phyloP scores from a whole-genome alignment of 23 red algal species.

The Gracilaria gracilis region DNA sequence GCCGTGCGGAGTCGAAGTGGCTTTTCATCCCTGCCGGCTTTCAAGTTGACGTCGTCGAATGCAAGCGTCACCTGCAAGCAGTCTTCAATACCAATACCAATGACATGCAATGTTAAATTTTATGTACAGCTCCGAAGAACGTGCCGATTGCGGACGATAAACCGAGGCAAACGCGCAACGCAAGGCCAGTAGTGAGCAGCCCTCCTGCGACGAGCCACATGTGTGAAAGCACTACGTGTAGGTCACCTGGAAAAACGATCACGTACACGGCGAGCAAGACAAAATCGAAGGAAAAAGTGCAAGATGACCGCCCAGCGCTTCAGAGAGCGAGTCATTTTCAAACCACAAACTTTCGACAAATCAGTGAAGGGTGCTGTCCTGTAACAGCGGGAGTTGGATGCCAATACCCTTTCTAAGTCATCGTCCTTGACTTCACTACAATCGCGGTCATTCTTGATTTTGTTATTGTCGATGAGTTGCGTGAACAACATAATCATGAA shows the following conservation, averaged over 20 bases:
- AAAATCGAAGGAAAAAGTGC: slow-evolving; percentile 63
- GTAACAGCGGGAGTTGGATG: slow-evolving; percentile 3
- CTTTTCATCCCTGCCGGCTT: not conserved
- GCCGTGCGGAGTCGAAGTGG: slow-evolving; percentile 36
- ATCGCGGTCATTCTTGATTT: slow-evolving; percentile 58
- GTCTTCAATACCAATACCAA: slow-evolving; percentile 82
- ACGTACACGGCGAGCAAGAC: slow-evolving; percentile 74
- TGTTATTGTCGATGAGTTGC: slow-evolving; percentile 54
- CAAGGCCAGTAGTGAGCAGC: slow-evolving; percentile 61
- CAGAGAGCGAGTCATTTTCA: slow-evolving; percentile 49
- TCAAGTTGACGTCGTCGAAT: slow-evolving; percentile 38
- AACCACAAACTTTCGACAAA: slow-evolving; percentile 24
- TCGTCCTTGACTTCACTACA: slow-evolving; percentile 58
- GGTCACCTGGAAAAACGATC: slow-evolving; percentile 69
- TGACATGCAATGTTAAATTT: slow-evolving; percentile 71
- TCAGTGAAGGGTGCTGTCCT: slow-evolving; percentile 31
- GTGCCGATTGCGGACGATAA: slow-evolving; percentile 62
- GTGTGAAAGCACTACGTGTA: slow-evolving; percentile 77
- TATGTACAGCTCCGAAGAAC: slow-evolving; percentile 80
- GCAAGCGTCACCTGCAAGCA: slow-evolving; percentile 72
- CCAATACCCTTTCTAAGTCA: slow-evolving; percentile 51
- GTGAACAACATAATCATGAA: slow-evolving; percentile 38
- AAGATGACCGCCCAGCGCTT: slow-evolving; percentile 63
- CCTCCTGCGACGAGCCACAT: slow-evolving; percentile 50
- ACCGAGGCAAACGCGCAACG: slow-evolving; percentile 65